phyloP scores from a whole-genome alignment of 2,329 filamentous ascomycete species.

The Blastomyces emzantsi region DNA sequence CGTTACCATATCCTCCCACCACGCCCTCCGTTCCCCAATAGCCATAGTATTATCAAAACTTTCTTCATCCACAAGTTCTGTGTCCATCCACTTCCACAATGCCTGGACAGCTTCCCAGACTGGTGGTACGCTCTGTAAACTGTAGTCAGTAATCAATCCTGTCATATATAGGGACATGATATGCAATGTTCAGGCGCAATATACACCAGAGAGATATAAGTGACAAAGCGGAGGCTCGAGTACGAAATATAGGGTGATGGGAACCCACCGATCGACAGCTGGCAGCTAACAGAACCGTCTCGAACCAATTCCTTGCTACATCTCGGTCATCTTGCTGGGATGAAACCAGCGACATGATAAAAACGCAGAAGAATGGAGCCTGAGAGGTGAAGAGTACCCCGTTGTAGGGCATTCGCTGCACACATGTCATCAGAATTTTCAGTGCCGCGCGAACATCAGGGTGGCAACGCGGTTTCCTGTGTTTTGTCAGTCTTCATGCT shows the following conservation, averaged over 20 bases:
- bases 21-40: not conserved
- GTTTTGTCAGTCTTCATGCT: not conserved
- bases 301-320: slow-evolving; percentile 11
- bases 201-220: not conserved
- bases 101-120: not conserved
- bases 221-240: no score
- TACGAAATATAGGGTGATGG: not conserved
- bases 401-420: slow-evolving; percentile 10
- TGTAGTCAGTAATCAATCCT: not conserved
- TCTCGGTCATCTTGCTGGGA: slow-evolving; percentile 10
- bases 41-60: not conserved
- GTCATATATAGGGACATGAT: not conserved
- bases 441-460: slow-evolving; percentile 10
- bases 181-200: not conserved
- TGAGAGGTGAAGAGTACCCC: slow-evolving; percentile 14
- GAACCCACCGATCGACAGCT: not conserved
- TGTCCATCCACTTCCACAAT: not conserved
- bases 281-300: not conserved
- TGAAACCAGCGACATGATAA: slow-evolving; percentile 11
- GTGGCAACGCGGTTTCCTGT: slow-evolving; percentile 14
- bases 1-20: not conserved
- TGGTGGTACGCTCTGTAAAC: not conserved
- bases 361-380: slow-evolving; percentile 12
- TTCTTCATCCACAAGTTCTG: not conserved
- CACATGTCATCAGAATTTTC: slow-evolving; percentile 9